These are phyloP conservation scores for Nannochloropsis gaditana DNA, from an alignment of 108 stramenopile species.

Conservation along the genomic window DNA sequence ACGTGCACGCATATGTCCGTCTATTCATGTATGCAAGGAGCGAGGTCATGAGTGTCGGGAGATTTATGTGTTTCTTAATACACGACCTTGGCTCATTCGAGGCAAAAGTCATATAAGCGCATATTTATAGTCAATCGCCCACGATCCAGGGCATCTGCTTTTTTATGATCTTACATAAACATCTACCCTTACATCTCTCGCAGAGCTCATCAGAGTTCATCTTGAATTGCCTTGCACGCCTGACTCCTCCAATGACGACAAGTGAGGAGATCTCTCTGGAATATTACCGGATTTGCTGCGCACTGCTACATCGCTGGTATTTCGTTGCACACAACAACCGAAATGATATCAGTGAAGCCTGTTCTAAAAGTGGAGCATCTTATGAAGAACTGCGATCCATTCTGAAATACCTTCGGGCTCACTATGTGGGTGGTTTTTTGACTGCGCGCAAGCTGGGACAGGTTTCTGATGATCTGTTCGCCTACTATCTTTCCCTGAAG, in stretches of 20 bases:
- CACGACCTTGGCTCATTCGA: too few relatives aligned
- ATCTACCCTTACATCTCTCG: too few relatives aligned
- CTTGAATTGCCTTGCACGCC: not conserved
- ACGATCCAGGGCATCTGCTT: too few relatives aligned
- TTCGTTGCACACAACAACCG: constrained; percentile 10
- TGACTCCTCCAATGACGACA: not conserved
- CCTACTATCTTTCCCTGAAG: not conserved
- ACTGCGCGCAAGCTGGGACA: not conserved
- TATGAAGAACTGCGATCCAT: constrained; percentile 20
- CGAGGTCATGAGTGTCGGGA: too few relatives aligned
- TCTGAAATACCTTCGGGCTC: constrained; percentile 1
- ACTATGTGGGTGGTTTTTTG: not conserved
- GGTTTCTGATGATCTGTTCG: not conserved
- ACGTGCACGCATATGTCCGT: too few relatives aligned
- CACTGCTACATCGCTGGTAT: constrained; percentile 4
- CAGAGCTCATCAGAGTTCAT: too few relatives aligned
- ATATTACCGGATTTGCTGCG: constrained; percentile 7
- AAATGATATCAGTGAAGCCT: not conserved
- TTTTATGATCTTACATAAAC: too few relatives aligned
- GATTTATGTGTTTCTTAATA: too few relatives aligned
- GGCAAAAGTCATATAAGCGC: too few relatives aligned
- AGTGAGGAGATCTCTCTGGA: not conserved
- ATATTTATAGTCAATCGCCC: too few relatives aligned
- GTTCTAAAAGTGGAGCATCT: not conserved
- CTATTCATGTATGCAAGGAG: too few relatives aligned